phyloP scores from a whole-genome alignment of 2,329 filamentous ascomycete genomes.

The Venturiaceae sp. region DNA sequence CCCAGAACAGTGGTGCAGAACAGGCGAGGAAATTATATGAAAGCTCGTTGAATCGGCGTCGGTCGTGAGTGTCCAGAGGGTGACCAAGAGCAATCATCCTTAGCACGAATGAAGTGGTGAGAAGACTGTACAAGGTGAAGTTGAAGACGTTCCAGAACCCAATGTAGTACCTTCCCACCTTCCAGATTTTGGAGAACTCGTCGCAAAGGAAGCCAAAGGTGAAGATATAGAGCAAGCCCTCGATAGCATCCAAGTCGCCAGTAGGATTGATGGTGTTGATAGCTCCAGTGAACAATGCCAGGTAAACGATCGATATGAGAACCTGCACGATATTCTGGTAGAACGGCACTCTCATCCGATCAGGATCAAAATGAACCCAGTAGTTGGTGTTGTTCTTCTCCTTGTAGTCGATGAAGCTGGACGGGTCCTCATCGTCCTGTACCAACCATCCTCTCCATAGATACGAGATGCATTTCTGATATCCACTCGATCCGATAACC shows the following conservation, averaged over 20 bases:
- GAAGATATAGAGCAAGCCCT: conserved; percentile 80
- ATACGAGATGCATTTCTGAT: conserved; percentile 89
- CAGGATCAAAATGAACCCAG: conserved; percentile 78
- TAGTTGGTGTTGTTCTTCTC: conserved; percentile 71
- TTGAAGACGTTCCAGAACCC: conserved; percentile 99
- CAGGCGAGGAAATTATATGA: conserved; percentile 95
- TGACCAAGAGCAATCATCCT: conserved; percentile 71
- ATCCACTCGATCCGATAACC: conserved; percentile 85
- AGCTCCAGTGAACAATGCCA: conserved; percentile 76
- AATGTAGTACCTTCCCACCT: conserved; percentile 83
- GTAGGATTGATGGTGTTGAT: conserved; percentile 88
- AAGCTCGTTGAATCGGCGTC: conserved; percentile 61
- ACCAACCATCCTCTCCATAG: conserved; percentile 95
- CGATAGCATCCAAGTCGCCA: conserved; percentile 75
- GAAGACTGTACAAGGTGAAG: conserved; percentile 64
- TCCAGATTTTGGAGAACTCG: conserved; percentile 82
- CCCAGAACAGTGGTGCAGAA: conserved; percentile 94
- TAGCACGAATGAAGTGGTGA: conserved; percentile 68
- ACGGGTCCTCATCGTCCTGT: conserved; percentile 87
- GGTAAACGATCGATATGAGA: conserved; percentile 70
- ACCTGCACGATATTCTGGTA: conserved; percentile 92
- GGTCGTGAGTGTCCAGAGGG: conserved; percentile 34
- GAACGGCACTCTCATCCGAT: conserved; percentile 82
- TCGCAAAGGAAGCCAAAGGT: conserved; percentile 86
- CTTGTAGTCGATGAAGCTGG: conserved; percentile 81